A percentile compares a stretch with the other conserved stretches of the same genome.
Conservation (phyloP, 2,329 filamentous ascomycete genomes). For the Exophiala viscosa region DNA sequence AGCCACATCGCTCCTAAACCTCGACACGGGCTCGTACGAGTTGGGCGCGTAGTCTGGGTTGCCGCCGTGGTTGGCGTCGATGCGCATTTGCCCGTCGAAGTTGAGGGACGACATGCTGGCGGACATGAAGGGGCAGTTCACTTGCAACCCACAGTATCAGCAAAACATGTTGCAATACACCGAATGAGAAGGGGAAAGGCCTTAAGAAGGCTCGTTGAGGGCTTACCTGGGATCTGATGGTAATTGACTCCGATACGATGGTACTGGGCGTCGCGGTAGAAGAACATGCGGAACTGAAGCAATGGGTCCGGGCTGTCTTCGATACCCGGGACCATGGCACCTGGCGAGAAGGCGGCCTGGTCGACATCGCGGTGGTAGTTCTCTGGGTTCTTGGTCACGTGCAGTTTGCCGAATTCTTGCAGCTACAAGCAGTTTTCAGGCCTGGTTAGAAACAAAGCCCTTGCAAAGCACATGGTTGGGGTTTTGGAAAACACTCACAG, state of each 20-base stretch:
- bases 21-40: conserved; percentile 43
- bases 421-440: conserved; percentile 33
- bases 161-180: background rate
- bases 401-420: conserved; percentile 48
- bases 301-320: conserved; percentile 48
- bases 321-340: conserved; percentile 51
- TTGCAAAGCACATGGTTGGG: no score
- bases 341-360: conserved; percentile 51
- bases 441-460: no score
- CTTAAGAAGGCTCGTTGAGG: no score
- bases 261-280: conserved; percentile 50
- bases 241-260: conserved; percentile 48
- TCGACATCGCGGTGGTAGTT: conserved; percentile 52
- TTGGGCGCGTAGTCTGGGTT: conserved; percentile 54
- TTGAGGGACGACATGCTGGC: conserved; percentile 45
- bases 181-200: no score
- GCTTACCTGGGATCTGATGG: conserved; percentile 43
- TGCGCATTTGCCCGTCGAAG: conserved; percentile 49
- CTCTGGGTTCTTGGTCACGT: conserved; percentile 54
- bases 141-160: conserved; percentile 4
- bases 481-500: conserved; percentile 39
- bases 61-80: conserved; percentile 45
- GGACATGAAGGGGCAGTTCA: conserved; percentile 49
- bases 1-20: conserved; percentile 51
- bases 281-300: conserved; percentile 50